These are phyloP conservation scores for Ogataea allantospora DNA, from an alignment of 805 yeast species.

Conservation along the genomic window DNA sequence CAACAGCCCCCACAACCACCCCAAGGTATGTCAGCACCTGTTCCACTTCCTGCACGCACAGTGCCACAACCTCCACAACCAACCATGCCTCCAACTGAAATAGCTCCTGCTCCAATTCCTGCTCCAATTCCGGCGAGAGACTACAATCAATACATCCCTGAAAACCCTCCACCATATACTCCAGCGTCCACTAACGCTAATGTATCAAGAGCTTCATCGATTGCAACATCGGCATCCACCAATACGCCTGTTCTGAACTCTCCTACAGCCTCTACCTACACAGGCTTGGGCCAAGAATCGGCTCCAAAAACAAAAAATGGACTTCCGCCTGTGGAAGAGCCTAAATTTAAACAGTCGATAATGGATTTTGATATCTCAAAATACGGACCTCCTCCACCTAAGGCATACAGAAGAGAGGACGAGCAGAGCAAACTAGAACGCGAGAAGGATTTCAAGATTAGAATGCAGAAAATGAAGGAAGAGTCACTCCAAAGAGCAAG, in stretches of 20 bases:
- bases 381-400: conserved; percentile 50
- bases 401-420: conserved; percentile 28
- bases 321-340: conserved; percentile 22
- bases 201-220: neutral
- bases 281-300: conserved; percentile 3
- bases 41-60: conserved; percentile 2
- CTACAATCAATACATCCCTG: conserved; percentile 11
- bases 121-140: conserved; percentile 6
- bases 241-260: neutral
- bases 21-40: conserved; percentile 1
- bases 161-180: conserved; percentile 5
- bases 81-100: neutral
- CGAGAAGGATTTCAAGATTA: conserved; percentile 23
- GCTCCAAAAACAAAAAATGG: conserved; percentile 6
- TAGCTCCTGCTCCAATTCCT: too few relatives aligned
- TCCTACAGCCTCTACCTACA: neutral
- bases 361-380: conserved; percentile 38
- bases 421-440: conserved; percentile 25
- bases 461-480: conserved; percentile 29
- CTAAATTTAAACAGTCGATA: conserved; percentile 28
- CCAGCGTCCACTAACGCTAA: conserved; percentile 1
- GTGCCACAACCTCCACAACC: conserved; percentile 3
- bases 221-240: neutral
- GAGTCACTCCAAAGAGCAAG: conserved; percentile 30
- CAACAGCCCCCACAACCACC: conserved; percentile 1